phyloP scores from a whole-genome alignment of 495 filamentous ascomycete species.

The Letharia columbiana region DNA sequence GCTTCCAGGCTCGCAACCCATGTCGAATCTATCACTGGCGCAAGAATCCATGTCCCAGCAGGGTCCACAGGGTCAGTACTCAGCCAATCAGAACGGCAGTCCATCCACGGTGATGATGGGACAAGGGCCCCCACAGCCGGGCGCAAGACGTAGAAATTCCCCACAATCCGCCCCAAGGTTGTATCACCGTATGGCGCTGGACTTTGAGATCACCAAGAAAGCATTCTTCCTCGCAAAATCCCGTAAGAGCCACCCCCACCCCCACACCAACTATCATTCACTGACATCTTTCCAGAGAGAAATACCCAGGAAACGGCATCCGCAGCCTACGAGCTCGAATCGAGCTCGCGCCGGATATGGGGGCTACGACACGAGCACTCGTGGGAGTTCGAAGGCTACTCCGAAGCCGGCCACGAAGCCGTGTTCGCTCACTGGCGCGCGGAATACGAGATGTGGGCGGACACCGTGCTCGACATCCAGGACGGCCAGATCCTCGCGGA shows the following conservation, averaged over 20 bases:
- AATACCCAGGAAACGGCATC: conserved; percentile 6
- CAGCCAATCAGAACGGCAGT: not conserved
- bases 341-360: conserved; percentile 9
- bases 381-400: conserved; percentile 12
- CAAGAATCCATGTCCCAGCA: not conserved
- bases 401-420: conserved; percentile 5
- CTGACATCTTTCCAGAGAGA: not conserved
- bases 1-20: not conserved
- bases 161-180: conserved; percentile 8
- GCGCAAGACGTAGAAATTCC: not conserved
- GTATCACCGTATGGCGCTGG: conserved; percentile 13
- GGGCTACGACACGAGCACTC: conserved; percentile 7
- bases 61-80: not conserved
- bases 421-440: conserved; percentile 7
- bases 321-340: conserved; percentile 12
- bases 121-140: conserved; percentile 2
- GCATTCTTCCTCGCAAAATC: not conserved
- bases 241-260: not conserved
- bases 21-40: not conserved
- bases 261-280: no score
- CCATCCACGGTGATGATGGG: no score
- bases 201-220: conserved; percentile 4
- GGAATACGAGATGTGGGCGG: conserved; percentile 13
- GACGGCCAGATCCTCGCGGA: conserved; percentile 5
- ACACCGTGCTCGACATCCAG: conserved; percentile 12